Evolutionary conservation across 306 rosid genomes (phyloP).

Genomic region (Castanospermum australe): DNA sequence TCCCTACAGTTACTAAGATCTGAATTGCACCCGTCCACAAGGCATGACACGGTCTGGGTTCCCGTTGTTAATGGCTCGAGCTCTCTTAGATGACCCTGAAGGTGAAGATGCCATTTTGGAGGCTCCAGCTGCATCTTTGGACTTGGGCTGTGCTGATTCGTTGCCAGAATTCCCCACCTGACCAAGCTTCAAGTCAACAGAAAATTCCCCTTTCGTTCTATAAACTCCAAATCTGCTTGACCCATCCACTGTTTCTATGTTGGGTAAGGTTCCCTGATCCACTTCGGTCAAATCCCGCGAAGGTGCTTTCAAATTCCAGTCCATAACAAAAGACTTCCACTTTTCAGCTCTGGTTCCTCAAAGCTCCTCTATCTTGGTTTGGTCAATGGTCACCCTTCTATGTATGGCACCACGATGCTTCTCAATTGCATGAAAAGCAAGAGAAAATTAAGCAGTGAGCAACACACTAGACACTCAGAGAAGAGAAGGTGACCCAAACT

Average conservation of each 20-base stretch:
- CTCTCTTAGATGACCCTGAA: constrained; percentile 79
- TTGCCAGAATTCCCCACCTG: constrained; percentile 53
- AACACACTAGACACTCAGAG: not conserved
- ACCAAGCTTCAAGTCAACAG: constrained; percentile 94
- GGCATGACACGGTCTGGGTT: constrained; percentile 66
- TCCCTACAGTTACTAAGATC: constrained; percentile 86
- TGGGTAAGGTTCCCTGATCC: constrained; percentile 51
- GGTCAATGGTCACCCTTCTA: constrained; percentile 27
- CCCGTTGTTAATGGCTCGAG: constrained; percentile 61
- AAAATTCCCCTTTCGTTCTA: constrained; percentile 56
- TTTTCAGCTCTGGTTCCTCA: constrained; percentile 17
- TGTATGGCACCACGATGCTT: not conserved
- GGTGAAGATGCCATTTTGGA: constrained; percentile 49
- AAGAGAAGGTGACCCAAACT: constrained; percentile 20
- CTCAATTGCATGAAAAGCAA: constrained; percentile 35
- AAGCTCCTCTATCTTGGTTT: constrained; percentile 27
- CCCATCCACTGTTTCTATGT: constrained; percentile 53
- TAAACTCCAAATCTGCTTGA: constrained; percentile 58
- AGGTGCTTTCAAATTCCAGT: constrained; percentile 82
- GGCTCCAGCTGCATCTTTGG: constrained; percentile 52
- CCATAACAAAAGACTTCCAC: constrained; percentile 55
- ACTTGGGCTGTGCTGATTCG: constrained; percentile 32
- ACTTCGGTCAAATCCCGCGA: constrained; percentile 82
- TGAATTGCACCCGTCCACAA: constrained; percentile 86
- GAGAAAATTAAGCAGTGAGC: not conserved